Evolutionary conservation across 2,329 filamentous ascomycete genomes (phyloP), one percentile per base, ranked within the genome.

Genomic region (Colletotrichum sp.): DNA sequence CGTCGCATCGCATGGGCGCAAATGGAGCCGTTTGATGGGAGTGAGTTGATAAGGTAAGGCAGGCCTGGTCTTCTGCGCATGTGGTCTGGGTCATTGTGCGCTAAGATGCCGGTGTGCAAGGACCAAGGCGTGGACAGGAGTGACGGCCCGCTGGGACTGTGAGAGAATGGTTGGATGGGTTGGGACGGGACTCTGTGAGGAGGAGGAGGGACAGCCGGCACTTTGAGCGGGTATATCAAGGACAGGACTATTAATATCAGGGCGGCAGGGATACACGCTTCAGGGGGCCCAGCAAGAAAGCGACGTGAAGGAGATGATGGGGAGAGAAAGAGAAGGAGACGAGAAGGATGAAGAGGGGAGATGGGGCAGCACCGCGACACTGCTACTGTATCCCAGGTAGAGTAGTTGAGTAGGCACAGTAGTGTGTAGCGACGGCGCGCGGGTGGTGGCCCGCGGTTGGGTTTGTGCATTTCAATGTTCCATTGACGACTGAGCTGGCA

Each of bases 141-240:
- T 36, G 62, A 64, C 22, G 63, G 44, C 44, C 44, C 44, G 22
- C 44, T 52, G n/a, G n/a, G n/a, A 52, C 44, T 12, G n/a, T 44
- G 30, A 67, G 72, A 49, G 59, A 29, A 73, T 39, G 62, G 34
- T 52, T 70, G 68, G 57, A 52, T 52, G 44, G 44, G 44, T 13
- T 52, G n/a, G 44, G 44, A 52, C 44, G 44, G 44, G 44, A 52
- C 44, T 52, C 44, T 52, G 44, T 22, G 3, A 52, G 55, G 39
- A 11, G 44, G 55, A 69, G 59, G 39, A 19, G 62, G 57, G 27
- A 68, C 36, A 65, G 34, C 72, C 75, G 75, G 71, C 66, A 75
- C 72, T 74, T 74, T 69, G 71, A 59, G 75, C 66, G 71, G 71
- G 71, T 71, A 75, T 77, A 77, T 19, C 52, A 67, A 25, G 71